Evolutionary conservation across 1,284 basidiomycete genomes (phyloP), one percentile per base, ranked within the genome.

Genomic region (Microbotryum lychnidis-dioicae): DNA sequence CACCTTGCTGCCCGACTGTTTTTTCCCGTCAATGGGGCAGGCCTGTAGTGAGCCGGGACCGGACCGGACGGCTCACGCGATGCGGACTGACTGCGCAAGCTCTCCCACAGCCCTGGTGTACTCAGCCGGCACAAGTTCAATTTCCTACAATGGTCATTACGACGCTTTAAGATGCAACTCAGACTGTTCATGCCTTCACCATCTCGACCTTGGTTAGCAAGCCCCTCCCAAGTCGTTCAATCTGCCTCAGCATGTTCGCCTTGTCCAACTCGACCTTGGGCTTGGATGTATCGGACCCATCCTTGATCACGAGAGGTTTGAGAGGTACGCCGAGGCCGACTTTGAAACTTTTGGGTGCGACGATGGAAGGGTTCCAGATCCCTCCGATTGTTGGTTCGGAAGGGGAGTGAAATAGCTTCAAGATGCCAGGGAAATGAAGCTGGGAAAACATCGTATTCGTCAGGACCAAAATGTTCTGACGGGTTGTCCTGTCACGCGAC

Each of bases 261-360:
- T 83, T 81, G 74, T 97, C 93, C 61, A 96, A 75, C 21, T 76
- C 71, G 0, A 96, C 87, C n/a, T 82, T 73, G 8, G 79, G 81
- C 68, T 76, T 73, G 59, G 84, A 83, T 66, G 75, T 59, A 29
- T 54, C 49, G 8, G 21, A 47, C 18, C 58, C 60, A 14, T 51
- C 53, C 16, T 71, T 72, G 10, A 58, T 66, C 8, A 65, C 65
- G 16, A 74, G 69, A 7, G 86, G 89, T 46, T 75, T 76, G 69
- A 82, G 83, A 1, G 86, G 88, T 76, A 87, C 94, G 3, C 86
- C 87, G 20, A 89, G 83, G 57, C 91, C 79, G 6, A 93, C 89
- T 71, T 89, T 85, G 80, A 96, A 91, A 3, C 83, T 80, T 52
- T 79, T 73, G 25, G 77, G 72, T 54, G 74, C 71, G 14, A 71